Percentiles rank a stretch among this genome's conserved stretches.
phyloP scores from a whole-genome alignment of 441 rosid species.

The Erysimum cheiri region DNA sequence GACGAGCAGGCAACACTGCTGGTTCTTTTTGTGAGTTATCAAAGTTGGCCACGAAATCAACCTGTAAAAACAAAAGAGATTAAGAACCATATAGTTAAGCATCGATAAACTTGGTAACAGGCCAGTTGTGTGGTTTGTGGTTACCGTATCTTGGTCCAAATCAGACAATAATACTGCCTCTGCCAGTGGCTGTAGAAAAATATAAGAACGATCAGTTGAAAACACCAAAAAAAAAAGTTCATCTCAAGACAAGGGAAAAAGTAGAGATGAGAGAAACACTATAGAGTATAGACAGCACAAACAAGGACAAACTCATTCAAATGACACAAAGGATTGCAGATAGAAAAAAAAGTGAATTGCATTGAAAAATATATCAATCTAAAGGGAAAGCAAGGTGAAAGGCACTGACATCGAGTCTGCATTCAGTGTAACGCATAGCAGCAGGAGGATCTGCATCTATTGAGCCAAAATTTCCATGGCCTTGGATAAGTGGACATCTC shows the following conservation, averaged over 20 bases:
- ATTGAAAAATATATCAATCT: background rate
- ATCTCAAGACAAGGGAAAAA: background rate
- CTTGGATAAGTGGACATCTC: slow-evolving; percentile 87
- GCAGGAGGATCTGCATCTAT: slow-evolving; percentile 98
- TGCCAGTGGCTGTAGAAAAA: slow-evolving; percentile 70
- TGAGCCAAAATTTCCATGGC: slow-evolving; percentile 98
- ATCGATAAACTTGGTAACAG: slow-evolving; percentile 8
- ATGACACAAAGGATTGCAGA: background rate
- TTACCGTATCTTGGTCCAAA: slow-evolving; percentile 83
- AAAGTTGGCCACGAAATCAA: slow-evolving; percentile 90
- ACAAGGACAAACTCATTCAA: background rate
- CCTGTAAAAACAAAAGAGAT: slow-evolving; percentile 51
- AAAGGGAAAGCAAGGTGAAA: background rate
- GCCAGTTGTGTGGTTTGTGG: slow-evolving; percentile 18
- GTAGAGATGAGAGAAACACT: slow-evolving; percentile 4
- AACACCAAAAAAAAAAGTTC: slow-evolving; percentile 5
- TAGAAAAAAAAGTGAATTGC: background rate
- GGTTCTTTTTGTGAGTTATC: slow-evolving; percentile 95
- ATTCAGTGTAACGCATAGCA: slow-evolving; percentile 98
- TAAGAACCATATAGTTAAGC: slow-evolving; percentile 14
- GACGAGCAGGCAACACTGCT: slow-evolving; percentile 89
- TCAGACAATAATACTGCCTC: slow-evolving; percentile 91
- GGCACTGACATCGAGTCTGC: slow-evolving; percentile 84
- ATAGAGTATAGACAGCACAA: background rate
- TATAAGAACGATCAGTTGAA: slow-evolving; percentile 18